Conservation (phyloP, 129 eudicot genomes). For the Heracleum sosnowskyi region DNA sequence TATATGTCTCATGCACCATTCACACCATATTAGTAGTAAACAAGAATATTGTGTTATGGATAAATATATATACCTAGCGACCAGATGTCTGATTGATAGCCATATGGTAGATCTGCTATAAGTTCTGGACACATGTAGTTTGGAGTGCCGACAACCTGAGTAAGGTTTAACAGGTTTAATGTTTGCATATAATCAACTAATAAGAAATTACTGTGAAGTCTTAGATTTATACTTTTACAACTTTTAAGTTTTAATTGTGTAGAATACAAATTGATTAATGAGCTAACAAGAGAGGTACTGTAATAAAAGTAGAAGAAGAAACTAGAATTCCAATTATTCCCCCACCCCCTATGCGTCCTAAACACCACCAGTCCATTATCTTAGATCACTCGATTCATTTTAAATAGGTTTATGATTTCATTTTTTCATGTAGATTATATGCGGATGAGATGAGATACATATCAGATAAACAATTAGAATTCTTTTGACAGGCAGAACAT, state of each 20-base stretch:
- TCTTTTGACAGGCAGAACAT: background rate
- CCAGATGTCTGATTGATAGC: slow-evolving; percentile 97
- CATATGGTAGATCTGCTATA: slow-evolving; percentile 89
- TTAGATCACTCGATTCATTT: background rate
- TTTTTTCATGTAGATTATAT: background rate
- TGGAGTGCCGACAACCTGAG: slow-evolving; percentile 95
- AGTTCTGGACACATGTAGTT: slow-evolving; percentile 98
- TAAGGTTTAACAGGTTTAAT: slow-evolving; percentile 14
- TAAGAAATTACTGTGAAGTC: background rate
- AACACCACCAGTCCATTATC: background rate
- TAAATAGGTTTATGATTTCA: background rate
- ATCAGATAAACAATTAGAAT: background rate
- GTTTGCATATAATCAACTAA: background rate
- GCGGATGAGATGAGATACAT: background rate
- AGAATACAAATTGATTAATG: background rate
- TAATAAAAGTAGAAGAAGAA: background rate
- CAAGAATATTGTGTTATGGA: background rate
- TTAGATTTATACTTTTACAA: background rate
- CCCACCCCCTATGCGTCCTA: background rate
- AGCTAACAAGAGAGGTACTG: background rate
- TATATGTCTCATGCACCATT: background rate
- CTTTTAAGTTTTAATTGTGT: background rate
- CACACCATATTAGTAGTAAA: background rate
- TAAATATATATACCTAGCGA: slow-evolving; percentile 54
- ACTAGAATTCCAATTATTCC: background rate